Evolutionary conservation across 371 early-diverging fungal genomes (phyloP).

Genomic region (Umbelopsis sp.): DNA sequence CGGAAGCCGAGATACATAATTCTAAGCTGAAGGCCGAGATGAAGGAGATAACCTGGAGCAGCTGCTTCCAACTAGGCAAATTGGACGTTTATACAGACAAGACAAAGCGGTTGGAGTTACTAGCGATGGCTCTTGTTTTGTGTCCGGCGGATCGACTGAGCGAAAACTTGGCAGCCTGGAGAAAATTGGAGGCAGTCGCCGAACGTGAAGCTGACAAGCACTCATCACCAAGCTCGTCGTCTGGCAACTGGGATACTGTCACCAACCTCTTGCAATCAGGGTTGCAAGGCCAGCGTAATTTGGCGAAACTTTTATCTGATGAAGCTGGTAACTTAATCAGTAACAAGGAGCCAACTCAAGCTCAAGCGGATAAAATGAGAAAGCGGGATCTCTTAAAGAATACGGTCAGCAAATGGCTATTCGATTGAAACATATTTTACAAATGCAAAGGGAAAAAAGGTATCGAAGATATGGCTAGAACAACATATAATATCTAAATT

Average conservation of each 20-base stretch:
- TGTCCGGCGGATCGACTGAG: slow-evolving; percentile 63
- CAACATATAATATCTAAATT: neutral
- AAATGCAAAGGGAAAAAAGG: neutral
- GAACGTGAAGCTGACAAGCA: slow-evolving; percentile 3
- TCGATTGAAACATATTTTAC: slow-evolving; percentile 23
- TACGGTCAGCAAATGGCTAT: slow-evolving; percentile 20
- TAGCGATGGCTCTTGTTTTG: slow-evolving; percentile 64
- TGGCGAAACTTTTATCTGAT: slow-evolving; percentile 1
- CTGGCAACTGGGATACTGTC: neutral
- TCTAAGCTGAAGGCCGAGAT: slow-evolving; percentile 50
- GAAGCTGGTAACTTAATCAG: slow-evolving; percentile 11
- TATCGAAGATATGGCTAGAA: neutral
- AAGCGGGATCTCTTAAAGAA: slow-evolving; percentile 13
- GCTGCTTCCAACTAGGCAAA: slow-evolving; percentile 58
- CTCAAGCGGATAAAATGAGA: slow-evolving; percentile 1
- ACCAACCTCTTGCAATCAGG: slow-evolving; percentile 9
- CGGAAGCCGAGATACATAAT: slow-evolving; percentile 26
- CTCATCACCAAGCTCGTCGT: neutral
- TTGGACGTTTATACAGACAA: slow-evolving; percentile 46
- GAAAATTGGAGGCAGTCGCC: slow-evolving; percentile 44
- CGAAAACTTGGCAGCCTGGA: slow-evolving; percentile 61
- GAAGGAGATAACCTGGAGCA: slow-evolving; percentile 57
- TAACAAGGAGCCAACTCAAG: neutral
- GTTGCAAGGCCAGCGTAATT: slow-evolving; percentile 6
- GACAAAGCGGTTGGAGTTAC: slow-evolving; percentile 51